phyloP scores from a whole-genome alignment of 768 basidiomycete species.

The Mycena belliarum region DNA sequence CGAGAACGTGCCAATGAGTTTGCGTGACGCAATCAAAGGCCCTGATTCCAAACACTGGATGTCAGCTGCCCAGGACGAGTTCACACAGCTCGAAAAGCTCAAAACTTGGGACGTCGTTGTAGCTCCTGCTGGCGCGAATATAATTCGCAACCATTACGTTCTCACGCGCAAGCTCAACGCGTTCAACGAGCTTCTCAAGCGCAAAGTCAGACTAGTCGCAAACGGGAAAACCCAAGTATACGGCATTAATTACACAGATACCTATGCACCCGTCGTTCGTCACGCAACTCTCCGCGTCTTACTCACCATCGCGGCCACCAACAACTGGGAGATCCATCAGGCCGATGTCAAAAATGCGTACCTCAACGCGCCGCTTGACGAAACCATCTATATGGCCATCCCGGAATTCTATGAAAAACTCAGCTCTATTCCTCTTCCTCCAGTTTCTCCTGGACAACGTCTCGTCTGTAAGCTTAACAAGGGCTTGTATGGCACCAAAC shows the following conservation, averaged over 20 bases:
- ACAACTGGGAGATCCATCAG: neutral
- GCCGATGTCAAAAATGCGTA: conserved; percentile 23
- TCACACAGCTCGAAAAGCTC: conserved; percentile 4
- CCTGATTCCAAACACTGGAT: conserved; percentile 6
- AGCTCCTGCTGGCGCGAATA: too few species aligned
- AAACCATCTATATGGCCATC: conserved; percentile 29
- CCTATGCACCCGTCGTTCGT: conserved; percentile 26
- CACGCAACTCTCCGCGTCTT: conserved; percentile 25
- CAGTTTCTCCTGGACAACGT: conserved; percentile 29
- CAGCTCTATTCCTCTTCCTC: conserved; percentile 17
- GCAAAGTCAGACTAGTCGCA: conserved; percentile 35
- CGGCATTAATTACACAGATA: conserved; percentile 38
- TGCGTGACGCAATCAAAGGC: neutral
- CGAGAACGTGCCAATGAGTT: conserved; percentile 1
- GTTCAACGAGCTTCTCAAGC: conserved; percentile 31
- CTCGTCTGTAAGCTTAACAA: conserved; percentile 6
- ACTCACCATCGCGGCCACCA: conserved; percentile 16
- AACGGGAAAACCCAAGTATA: conserved; percentile 39
- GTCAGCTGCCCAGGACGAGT: neutral
- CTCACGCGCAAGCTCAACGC: neutral
- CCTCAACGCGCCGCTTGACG: conserved; percentile 26
- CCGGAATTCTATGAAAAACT: conserved; percentile 22
- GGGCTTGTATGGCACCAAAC: conserved; percentile 20
- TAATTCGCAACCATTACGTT: neutral
- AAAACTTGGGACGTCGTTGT: neutral